Conservation (phyloP, 768 basidiomycete genomes). For the Termitomyces sp. region DNA sequence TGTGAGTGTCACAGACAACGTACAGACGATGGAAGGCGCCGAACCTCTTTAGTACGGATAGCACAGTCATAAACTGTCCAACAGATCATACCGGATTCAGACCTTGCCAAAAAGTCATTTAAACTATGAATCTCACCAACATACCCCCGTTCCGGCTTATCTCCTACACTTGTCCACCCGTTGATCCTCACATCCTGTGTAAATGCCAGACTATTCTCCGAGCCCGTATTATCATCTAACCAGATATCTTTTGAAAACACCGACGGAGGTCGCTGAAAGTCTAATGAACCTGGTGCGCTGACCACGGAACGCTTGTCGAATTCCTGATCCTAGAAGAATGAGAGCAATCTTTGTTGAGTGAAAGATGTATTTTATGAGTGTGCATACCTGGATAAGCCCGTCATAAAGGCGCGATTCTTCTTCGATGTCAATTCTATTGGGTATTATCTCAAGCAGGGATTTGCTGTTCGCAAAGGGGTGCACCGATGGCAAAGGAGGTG, state of each 20-base stretch:
- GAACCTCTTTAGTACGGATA: conserved; percentile 56
- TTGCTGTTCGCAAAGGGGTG: conserved; percentile 45
- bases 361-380: neutral
- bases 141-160: conserved; percentile 57
- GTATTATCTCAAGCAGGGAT: conserved; percentile 48
- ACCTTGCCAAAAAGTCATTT: neutral
- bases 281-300: conserved; percentile 18
- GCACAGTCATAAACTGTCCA: conserved; percentile 65
- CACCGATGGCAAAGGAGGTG: neutral
- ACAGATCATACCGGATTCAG: neutral
- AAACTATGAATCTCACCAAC: conserved; percentile 36
- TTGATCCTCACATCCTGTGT: conserved; percentile 59
- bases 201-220: conserved; percentile 48
- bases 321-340: conserved; percentile 11
- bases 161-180: conserved; percentile 73
- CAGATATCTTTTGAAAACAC: conserved; percentile 67
- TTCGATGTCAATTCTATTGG: conserved; percentile 56
- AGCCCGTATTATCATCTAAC: conserved; percentile 56
- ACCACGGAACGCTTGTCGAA: conserved; percentile 8
- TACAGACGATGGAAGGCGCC: neutral
- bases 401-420: conserved; percentile 66
- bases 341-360: neutral
- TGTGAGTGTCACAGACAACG: neutral
- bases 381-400: conserved; percentile 38
- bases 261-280: conserved; percentile 36